Conservation (phyloP, 2,329 filamentous ascomycete species). For the Pseudogymnoascus sp. region DNA sequence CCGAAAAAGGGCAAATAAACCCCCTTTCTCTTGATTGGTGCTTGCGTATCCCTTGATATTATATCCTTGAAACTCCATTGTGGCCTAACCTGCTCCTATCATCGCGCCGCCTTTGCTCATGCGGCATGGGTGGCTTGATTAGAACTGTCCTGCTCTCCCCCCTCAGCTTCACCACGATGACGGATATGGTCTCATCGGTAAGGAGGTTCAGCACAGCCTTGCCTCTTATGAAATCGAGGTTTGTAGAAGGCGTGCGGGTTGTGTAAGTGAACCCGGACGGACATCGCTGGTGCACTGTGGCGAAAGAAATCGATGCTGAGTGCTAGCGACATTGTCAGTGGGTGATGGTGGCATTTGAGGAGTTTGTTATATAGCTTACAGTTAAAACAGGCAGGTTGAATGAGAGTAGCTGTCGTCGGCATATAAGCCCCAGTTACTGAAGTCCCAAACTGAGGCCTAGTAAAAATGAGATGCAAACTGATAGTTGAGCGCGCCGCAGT, state of each 20-base stretch:
- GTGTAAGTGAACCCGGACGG: slow-evolving; percentile 60
- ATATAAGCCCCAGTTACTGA: background rate
- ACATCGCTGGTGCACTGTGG: slow-evolving; percentile 40
- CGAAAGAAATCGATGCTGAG: background rate
- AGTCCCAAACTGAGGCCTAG: background rate
- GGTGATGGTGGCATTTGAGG: background rate
- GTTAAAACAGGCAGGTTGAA: background rate
- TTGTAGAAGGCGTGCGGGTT: slow-evolving; percentile 67
- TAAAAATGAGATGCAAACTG: background rate
- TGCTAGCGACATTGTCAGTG: slow-evolving; percentile 1
- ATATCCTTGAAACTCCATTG: background rate
- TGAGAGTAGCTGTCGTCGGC: background rate
- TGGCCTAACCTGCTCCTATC: slow-evolving; percentile 12
- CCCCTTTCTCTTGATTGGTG: background rate
- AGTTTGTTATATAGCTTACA: background rate
- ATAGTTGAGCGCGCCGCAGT: background rate
- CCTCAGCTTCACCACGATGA: slow-evolving; percentile 75
- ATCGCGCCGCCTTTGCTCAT: slow-evolving; percentile 15
- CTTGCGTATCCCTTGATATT: background rate
- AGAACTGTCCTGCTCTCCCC: slow-evolving; percentile 65
- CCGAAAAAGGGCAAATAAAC: background rate
- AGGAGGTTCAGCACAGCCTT: slow-evolving; percentile 49
- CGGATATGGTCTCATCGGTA: slow-evolving; percentile 63
- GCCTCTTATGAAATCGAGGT: slow-evolving; percentile 67
- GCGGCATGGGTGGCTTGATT: slow-evolving; percentile 18